Base-by-base conservation (phyloP, 139 green algal species). In the Chlorella sp. region DNA sequence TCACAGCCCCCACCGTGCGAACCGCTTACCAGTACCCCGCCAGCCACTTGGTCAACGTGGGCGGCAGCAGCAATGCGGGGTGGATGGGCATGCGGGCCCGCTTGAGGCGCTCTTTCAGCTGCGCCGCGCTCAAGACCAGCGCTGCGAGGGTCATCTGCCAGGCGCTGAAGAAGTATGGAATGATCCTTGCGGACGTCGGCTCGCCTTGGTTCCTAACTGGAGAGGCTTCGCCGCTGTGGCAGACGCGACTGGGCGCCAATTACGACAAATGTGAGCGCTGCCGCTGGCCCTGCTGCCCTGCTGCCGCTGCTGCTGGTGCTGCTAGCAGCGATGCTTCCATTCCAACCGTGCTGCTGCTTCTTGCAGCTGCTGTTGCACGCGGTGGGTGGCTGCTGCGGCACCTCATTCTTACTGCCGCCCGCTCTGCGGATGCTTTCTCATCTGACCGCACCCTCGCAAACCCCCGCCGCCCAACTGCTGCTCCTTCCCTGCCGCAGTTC, bases 31-130 rank as follows among this genome's bases (percentile, higher is more conserved):
- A 71, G 64, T 71, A 71, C 26, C 64, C 64, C 5, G 64, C 64
- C 30, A 71, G n/a, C n/a, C 64, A 71, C 64, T 30, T 71, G 30
- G 34, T 34, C 13, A 34, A 71, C 16, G 51, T 60, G 11, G 64
- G 64, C 64, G 64, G 18, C 64, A 25, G 34, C 64, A 13, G n/a
- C 0, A 30, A 34, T 11, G 64, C n/a, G n/a, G n/a, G n/a, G 20
- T 71, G 64, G 64, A 71, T 71, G 64, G 64, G 64, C 30, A 71
- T 71, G 64, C 64, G 64, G 4, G 64, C 64, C 2, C 64, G 64
- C 64, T 30, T 71, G 64, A 30, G 64, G 30, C 30, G n/a, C 64
- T 26, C 30, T 30, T 71, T 71, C 30, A 41, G 4, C 64, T 71
- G 64, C 64, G 15, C 17, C 2, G 15, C 3, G 30, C 64, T 71